Conservation (phyloP, 768 basidiomycete genomes). For the Leccinum truebloodii region DNA sequence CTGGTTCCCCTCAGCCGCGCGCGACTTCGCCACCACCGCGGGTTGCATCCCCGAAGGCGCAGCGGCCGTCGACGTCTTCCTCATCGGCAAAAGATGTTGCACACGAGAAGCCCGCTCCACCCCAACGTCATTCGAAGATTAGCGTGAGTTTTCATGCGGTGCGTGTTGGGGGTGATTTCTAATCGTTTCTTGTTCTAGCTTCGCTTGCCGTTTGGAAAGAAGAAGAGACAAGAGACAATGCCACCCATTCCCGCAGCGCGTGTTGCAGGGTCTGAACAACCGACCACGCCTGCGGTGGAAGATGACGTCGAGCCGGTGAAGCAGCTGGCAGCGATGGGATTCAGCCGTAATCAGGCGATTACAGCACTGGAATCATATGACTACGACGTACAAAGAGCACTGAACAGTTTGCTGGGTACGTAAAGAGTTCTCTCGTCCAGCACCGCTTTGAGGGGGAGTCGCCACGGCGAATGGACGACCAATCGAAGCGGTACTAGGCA, state of each 20-base stretch:
- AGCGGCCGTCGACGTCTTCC: conserved; percentile 58
- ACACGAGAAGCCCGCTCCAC: conserved; percentile 56
- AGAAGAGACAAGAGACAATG: conserved; percentile 62
- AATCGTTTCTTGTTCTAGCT: conserved; percentile 40
- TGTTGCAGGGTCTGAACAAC: conserved; percentile 48
- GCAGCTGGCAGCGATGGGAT: conserved; percentile 88
- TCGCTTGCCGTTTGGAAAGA: conserved; percentile 77
- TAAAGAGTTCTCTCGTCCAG: conserved; percentile 2
- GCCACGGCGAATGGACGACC: not conserved
- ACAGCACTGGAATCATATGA: conserved; percentile 80
- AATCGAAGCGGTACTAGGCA: not conserved
- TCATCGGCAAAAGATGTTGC: conserved; percentile 52
- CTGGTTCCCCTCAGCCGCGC: conserved; percentile 46
- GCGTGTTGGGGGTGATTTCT: conserved; percentile 8
- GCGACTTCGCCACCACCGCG: conserved; percentile 52
- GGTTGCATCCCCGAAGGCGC: conserved; percentile 52
- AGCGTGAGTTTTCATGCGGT: conserved; percentile 57
- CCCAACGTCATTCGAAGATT: conserved; percentile 66
- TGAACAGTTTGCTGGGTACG: conserved; percentile 68
- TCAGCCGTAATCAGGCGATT: conserved; percentile 79
- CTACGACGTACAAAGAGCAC: conserved; percentile 78
- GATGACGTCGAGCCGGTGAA: conserved; percentile 79
- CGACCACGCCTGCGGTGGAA: conserved; percentile 53
- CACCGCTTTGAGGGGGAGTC: not conserved
- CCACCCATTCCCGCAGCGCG: conserved; percentile 42